These are phyloP conservation scores for Fraxinus pennsylvanica DNA, from an alignment of 257 asterid genomes.

Conservation along the genomic window DNA sequence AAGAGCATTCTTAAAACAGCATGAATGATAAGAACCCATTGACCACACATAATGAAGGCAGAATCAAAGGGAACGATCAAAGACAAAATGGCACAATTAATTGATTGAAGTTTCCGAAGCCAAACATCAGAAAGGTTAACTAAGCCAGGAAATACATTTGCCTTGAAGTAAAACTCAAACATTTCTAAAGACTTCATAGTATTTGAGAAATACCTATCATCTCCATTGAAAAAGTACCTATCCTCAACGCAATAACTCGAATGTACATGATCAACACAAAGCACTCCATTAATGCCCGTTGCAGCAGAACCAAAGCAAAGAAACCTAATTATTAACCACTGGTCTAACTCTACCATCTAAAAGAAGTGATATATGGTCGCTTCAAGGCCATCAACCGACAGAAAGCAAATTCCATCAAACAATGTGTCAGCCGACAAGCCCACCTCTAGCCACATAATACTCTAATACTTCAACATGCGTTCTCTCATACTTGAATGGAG, in stretches of 20 bases:
- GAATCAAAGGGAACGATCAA: constrained; percentile 1
- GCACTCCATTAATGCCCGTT: constrained; percentile 41
- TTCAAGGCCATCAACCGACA: constrained; percentile 17
- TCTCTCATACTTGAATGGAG: constrained; percentile 44
- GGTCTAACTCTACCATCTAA: constrained; percentile 36
- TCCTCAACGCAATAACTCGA: constrained; percentile 37
- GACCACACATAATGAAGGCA: background rate
- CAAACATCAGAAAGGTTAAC: constrained; percentile 26
- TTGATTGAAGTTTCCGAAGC: constrained; percentile 28
- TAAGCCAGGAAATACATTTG: constrained; percentile 32
- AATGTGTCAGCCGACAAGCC: background rate
- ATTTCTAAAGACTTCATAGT: constrained; percentile 41
- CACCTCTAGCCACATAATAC: background rate
- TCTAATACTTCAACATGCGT: background rate
- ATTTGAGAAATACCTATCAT: constrained; percentile 45
- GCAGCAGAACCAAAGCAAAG: constrained; percentile 40
- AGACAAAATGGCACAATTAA: constrained; percentile 22
- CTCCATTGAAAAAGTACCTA: constrained; percentile 34
- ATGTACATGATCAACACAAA: constrained; percentile 55
- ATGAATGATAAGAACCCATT: background rate
- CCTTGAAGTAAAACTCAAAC: constrained; percentile 26
- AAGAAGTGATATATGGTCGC: constrained; percentile 1
- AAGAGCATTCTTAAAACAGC: background rate
- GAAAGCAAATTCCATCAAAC: constrained; percentile 17
- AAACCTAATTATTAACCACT: constrained; percentile 54